Conservation (phyloP, 1,284 basidiomycete genomes). For the Ceratorhiza oryzae-sativae region DNA sequence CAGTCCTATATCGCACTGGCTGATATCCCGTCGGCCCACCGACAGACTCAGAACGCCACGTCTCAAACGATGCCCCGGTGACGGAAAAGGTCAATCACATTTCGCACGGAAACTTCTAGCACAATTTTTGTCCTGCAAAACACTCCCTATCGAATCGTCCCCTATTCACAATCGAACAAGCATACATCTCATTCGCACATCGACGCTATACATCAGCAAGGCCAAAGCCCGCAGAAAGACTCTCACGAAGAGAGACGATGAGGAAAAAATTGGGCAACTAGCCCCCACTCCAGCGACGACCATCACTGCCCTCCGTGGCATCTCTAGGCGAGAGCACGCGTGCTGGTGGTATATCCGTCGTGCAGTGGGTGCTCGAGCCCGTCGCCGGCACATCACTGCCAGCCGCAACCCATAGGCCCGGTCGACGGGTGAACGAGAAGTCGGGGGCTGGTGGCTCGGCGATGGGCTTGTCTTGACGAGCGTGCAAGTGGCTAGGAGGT, state of each 20-base stretch:
- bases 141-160: too few species aligned
- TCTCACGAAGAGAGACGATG: not conserved
- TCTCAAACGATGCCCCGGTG: too few species aligned
- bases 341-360: too few species aligned
- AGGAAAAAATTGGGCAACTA: not conserved
- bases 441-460: not conserved
- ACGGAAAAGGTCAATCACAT: too few species aligned
- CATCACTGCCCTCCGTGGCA: not conserved
- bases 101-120: too few species aligned
- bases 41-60: too few species aligned
- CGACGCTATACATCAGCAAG: not conserved
- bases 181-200: not conserved
- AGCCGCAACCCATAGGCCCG: not conserved
- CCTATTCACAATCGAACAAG: too few species aligned
- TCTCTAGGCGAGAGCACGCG: not conserved
- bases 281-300: not conserved
- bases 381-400: not conserved
- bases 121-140: too few species aligned
- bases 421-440: not conserved
- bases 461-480: not conserved
- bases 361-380: too few species aligned
- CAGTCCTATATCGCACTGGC: too few species aligned
- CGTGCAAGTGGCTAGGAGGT: not conserved
- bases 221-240: not conserved
- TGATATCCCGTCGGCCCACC: too few species aligned